Conservation (phyloP, 2,329 filamentous ascomycete genomes). For the Claviceps africana region DNA sequence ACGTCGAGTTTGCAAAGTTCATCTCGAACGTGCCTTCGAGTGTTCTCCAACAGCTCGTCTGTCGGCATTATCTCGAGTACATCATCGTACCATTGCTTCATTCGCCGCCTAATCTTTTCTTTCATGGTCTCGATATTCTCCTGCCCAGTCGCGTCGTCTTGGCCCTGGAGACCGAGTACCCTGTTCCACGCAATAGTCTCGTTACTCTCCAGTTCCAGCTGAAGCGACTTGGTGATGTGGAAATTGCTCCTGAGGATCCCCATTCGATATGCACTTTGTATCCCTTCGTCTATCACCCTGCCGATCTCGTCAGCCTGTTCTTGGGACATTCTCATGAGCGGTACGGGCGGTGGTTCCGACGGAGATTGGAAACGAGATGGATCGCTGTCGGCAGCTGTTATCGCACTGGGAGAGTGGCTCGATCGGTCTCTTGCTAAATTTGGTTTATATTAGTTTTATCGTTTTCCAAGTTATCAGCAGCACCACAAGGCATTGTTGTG, state of each 20-base stretch:
- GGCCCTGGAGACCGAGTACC: not conserved
- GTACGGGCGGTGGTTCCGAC: not conserved
- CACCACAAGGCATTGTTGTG: not conserved
- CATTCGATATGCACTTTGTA: not conserved
- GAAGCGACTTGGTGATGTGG: not conserved
- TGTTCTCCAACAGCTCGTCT: not conserved
- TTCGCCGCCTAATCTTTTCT: not conserved
- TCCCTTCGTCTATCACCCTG: not conserved
- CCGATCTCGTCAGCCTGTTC: not conserved
- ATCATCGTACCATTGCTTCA: not conserved
- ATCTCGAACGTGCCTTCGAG: not conserved
- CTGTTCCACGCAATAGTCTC: not conserved
- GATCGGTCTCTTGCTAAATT: not conserved
- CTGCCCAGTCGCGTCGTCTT: not conserved
- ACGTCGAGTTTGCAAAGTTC: not conserved
- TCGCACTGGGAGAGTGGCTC: not conserved
- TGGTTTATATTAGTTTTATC: no score
- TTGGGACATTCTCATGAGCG: not conserved
- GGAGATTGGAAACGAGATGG: not conserved
- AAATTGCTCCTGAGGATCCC: not conserved
- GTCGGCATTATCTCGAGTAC: not conserved
- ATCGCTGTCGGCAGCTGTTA: not conserved
- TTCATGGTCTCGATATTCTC: not conserved
- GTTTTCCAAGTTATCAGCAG: not conserved
- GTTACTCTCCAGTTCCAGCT: not conserved